A percentile compares a stretch with the other conserved stretches of the same genome.
Evolutionary conservation across 345 rosid species (phyloP).

Genomic region (Gossypium raimondii): DNA sequence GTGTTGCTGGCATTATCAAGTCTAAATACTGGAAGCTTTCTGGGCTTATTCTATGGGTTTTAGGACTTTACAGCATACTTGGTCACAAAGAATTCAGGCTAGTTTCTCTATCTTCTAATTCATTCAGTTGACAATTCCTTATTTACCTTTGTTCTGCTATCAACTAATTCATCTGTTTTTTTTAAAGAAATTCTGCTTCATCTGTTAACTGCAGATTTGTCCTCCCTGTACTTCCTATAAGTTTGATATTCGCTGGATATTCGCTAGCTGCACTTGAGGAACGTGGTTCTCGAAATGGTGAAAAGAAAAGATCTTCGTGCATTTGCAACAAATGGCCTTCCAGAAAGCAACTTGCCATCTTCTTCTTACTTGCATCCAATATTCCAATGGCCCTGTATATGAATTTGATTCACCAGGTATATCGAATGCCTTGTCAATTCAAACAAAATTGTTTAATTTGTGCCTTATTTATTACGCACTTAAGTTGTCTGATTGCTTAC

Average conservation of each 20-base stretch:
- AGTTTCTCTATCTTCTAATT: background rate
- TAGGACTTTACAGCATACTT: constrained; percentile 62
- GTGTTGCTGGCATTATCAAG: constrained; percentile 52
- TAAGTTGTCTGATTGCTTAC: constrained; percentile 5
- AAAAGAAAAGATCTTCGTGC: constrained; percentile 34
- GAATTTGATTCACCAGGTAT: constrained; percentile 90
- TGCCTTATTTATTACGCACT: constrained; percentile 11
- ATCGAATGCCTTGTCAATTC: background rate
- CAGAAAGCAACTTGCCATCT: constrained; percentile 42
- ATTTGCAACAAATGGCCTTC: constrained; percentile 34
- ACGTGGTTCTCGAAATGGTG: constrained; percentile 25
- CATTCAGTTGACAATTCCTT: too few species aligned
- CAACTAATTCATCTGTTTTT: constrained; percentile 22
- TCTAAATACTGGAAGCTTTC: constrained; percentile 62
- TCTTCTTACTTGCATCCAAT: constrained; percentile 75
- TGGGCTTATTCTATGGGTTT: constrained; percentile 79
- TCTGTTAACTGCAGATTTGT: constrained; percentile 66
- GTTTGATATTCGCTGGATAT: constrained; percentile 83
- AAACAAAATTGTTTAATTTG: background rate
- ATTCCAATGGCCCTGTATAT: constrained; percentile 84
- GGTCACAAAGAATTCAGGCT: constrained; percentile 98
- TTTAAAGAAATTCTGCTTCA: background rate
- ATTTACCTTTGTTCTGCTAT: constrained; percentile 6
- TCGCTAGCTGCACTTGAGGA: constrained; percentile 52
- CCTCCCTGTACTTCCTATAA: constrained; percentile 85